Evolutionary conservation across 139 green algal species (phyloP), one percentile per base, ranked within the genome.

Genomic region (Chlorella ohadii): DNA sequence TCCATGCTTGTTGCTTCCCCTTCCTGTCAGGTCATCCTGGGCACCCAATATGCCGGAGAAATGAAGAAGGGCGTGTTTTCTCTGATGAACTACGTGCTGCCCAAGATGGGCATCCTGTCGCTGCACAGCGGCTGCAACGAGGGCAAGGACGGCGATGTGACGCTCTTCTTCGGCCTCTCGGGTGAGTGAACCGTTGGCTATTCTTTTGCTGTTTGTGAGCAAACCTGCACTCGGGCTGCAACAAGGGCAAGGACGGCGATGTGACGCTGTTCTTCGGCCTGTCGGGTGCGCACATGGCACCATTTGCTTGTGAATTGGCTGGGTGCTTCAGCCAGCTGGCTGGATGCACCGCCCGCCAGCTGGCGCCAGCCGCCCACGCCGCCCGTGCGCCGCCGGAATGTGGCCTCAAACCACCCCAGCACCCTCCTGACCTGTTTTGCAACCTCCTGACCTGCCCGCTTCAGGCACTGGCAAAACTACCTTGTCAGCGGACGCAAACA

Each of bases 51-150:
- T 76, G 95, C 95, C 13, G 82, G 86, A 12, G 82, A 88, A 61
- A 90, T 90, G 86, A 88, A 88, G 63, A 90, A 90, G 86, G 86
- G 86, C 28, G 86, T 90, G 41, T 94, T 96, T 79, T 88, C 86
- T 0, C 78, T 97, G 25, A 98, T 99, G 94, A 91, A 98, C 86
- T 98, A 97, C 90, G 84, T 97, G 55, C 95, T 98, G 92, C 96
- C 96, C 19, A 41, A 19, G 12, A 41, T n/a, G 27, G 23, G 20
- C n/a, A 56, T 11, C 1, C 36, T 27, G 23, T 71, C 0, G 11
- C 15, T 98, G 83, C 96, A 98, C 91, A n/a, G n/a, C n/a, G n/a
- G n/a, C n/a, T n/a, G n/a, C n/a, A n/a, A n/a, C n/a, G n/a, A n/a
- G n/a, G n/a, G n/a, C n/a, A n/a, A n/a, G n/a, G n/a, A n/a, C n/a